A percentile compares a stretch with the other conserved stretches of the same genome.
Evolutionary conservation across 2,329 filamentous ascomycete species (phyloP).

Genomic region (Penicillium crustosum): DNA sequence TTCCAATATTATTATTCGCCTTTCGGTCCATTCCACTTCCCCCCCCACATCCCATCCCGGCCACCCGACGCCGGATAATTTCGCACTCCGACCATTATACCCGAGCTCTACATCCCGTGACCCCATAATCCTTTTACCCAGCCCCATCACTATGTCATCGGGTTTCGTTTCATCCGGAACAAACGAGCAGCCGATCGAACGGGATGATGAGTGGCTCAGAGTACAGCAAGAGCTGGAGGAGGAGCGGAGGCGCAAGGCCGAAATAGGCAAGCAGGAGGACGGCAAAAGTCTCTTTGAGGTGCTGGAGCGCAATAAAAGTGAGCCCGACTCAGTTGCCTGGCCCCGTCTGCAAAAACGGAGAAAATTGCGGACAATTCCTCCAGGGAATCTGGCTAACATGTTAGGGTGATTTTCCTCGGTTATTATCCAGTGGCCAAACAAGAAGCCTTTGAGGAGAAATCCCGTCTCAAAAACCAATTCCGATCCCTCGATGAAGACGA

Average conservation of each 20-base stretch:
- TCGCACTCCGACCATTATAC: conserved; percentile 13
- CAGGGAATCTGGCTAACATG: conserved; percentile 38
- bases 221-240: conserved; percentile 49
- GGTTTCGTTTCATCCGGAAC: conserved; percentile 49
- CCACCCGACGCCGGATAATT: conserved; percentile 19
- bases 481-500: conserved; percentile 53
- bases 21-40: conserved; percentile 5
- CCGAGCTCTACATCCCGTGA: conserved; percentile 11
- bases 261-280: conserved; percentile 53
- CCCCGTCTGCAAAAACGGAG: not conserved
- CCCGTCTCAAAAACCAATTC: conserved; percentile 52
- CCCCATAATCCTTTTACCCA: conserved; percentile 7
- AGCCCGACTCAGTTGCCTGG: conserved; percentile 22
- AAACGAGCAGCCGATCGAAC: conserved; percentile 39
- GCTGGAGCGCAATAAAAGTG: conserved; percentile 52
- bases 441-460: conserved; percentile 54
- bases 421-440: conserved; percentile 46
- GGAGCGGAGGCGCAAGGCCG: conserved; percentile 46
- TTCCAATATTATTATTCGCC: not conserved
- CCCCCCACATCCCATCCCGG: conserved; percentile 4
- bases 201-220: conserved; percentile 46
- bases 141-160: conserved; percentile 41
- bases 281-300: conserved; percentile 53
- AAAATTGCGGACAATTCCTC: not conserved
- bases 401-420: conserved; percentile 34